These are phyloP conservation scores for Nigrospora osmanthi DNA, from an alignment of 2,329 filamentous ascomycete genomes.

Conservation along the genomic window DNA sequence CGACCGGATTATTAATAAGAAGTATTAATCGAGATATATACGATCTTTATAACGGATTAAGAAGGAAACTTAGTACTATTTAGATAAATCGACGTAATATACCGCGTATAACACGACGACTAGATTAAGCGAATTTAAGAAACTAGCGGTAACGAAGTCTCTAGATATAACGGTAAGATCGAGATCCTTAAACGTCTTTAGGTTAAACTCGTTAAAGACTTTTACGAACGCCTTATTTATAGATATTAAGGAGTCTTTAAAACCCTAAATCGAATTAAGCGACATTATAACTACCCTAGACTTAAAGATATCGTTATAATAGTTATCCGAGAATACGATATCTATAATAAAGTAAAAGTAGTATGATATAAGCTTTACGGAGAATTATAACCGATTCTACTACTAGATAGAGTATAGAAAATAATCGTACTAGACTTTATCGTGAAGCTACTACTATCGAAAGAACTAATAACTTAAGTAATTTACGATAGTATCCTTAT, in stretches of 20 bases:
- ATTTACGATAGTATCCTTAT: too few relatives aligned
- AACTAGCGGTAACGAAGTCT: neutral
- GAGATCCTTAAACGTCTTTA: neutral
- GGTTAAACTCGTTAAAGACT: neutral
- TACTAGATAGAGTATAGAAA: too few relatives aligned
- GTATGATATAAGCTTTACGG: neutral
- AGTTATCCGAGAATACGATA: neutral
- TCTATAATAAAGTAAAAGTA: neutral
- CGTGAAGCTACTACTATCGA: neutral
- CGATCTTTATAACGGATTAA: neutral
- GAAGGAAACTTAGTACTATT: neutral
- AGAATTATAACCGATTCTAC: too few relatives aligned
- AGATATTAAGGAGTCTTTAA: slow-evolving; percentile 1
- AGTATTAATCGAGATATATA: neutral
- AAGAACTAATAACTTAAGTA: too few relatives aligned
- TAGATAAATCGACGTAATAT: neutral
- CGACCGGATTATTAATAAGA: neutral
- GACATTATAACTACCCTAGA: neutral
- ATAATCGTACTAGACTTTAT: too few relatives aligned
- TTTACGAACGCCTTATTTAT: neutral
- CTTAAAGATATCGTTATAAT: too few relatives aligned
- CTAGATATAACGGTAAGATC: neutral
- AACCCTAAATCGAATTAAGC: neutral
- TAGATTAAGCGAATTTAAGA: neutral
- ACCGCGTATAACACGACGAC: neutral